These are phyloP conservation scores for Mucor ambiguus DNA, from an alignment of 371 early-diverging fungal genomes.

Conservation along the genomic window DNA sequence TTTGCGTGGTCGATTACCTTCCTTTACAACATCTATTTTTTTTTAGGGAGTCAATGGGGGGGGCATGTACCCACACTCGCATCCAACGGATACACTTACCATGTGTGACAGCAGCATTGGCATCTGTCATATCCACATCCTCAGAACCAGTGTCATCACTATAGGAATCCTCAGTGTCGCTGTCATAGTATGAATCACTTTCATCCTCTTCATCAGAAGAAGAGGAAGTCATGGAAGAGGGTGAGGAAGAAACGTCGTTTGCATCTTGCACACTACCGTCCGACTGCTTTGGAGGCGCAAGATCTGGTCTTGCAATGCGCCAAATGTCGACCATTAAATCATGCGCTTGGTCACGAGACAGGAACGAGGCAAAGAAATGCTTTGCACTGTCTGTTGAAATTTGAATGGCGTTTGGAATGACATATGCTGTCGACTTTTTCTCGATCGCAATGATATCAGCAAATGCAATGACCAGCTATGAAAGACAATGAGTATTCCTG, in stretches of 20 bases:
- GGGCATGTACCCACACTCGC: background rate
- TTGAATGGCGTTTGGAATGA: slow-evolving; percentile 87
- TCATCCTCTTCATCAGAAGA: background rate
- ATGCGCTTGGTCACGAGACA: slow-evolving; percentile 79
- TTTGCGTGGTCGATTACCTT: slow-evolving; percentile 5
- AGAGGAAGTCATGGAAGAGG: slow-evolving; percentile 10
- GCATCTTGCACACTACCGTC: background rate
- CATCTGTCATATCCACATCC: background rate
- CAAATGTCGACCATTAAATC: slow-evolving; percentile 71
- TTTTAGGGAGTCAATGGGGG: background rate
- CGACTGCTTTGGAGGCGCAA: background rate
- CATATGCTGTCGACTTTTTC: slow-evolving; percentile 76
- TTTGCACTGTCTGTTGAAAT: slow-evolving; percentile 71
- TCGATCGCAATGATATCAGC: slow-evolving; percentile 84
- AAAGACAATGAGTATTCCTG: background rate
- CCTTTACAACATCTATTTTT: background rate
- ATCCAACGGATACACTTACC: background rate
- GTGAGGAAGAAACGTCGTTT: background rate
- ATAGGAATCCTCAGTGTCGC: slow-evolving; percentile 14
- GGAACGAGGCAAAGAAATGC: slow-evolving; percentile 83
- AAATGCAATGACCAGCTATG: slow-evolving; percentile 78
- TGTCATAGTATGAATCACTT: slow-evolving; percentile 8
- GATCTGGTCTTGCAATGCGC: slow-evolving; percentile 23
- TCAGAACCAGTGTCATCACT: slow-evolving; percentile 1
- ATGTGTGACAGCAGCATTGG: background rate